A percentile compares a stretch with the other conserved stretches of the same genome.
These are phyloP conservation scores for Aspergillus sclerotioniger DNA, from an alignment of 495 filamentous ascomycete genomes.

Conservation along the genomic window DNA sequence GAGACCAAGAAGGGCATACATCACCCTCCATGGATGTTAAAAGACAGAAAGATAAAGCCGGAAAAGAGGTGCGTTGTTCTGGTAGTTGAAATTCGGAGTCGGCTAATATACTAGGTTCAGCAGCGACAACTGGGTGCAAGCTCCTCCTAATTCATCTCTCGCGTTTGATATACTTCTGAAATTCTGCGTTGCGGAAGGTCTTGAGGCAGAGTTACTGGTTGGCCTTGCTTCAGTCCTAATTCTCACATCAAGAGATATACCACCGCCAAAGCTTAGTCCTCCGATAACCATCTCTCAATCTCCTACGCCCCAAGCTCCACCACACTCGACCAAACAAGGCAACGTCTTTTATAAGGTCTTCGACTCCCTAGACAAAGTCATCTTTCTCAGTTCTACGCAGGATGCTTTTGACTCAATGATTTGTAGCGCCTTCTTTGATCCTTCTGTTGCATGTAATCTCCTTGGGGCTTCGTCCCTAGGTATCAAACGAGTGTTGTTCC, in stretches of 20 bases:
- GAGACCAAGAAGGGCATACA: neutral
- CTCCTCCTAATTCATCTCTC: slow-evolving; percentile 10
- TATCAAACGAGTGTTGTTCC: slow-evolving; percentile 10
- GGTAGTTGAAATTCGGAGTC: neutral
- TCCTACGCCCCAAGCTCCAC: neutral
- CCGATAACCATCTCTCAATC: slow-evolving; percentile 6
- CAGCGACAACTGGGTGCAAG: slow-evolving; percentile 8
- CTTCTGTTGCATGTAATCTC: slow-evolving; percentile 19
- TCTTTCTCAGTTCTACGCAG: slow-evolving; percentile 17
- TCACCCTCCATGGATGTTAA: slow-evolving; percentile 20
- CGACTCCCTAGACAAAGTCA: slow-evolving; percentile 12
- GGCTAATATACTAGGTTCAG: neutral
- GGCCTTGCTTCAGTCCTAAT: slow-evolving; percentile 13
- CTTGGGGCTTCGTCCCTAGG: slow-evolving; percentile 17
- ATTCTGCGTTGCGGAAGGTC: slow-evolving; percentile 17
- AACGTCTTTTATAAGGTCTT: slow-evolving; percentile 8
- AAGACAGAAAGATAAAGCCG: neutral
- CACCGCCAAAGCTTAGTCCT: slow-evolving; percentile 14
- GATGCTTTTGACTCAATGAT: slow-evolving; percentile 19
- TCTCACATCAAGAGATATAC: slow-evolving; percentile 8
- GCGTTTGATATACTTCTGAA: slow-evolving; percentile 19
- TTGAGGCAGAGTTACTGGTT: slow-evolving; percentile 14
- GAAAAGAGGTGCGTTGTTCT: neutral
- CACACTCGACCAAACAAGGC: neutral
- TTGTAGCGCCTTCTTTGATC: slow-evolving; percentile 25